Evolutionary conservation across 2,329 filamentous ascomycete species (phyloP), one percentile per base, ranked within the genome.

Genomic region (Arthrobotrys entomopaga): DNA sequence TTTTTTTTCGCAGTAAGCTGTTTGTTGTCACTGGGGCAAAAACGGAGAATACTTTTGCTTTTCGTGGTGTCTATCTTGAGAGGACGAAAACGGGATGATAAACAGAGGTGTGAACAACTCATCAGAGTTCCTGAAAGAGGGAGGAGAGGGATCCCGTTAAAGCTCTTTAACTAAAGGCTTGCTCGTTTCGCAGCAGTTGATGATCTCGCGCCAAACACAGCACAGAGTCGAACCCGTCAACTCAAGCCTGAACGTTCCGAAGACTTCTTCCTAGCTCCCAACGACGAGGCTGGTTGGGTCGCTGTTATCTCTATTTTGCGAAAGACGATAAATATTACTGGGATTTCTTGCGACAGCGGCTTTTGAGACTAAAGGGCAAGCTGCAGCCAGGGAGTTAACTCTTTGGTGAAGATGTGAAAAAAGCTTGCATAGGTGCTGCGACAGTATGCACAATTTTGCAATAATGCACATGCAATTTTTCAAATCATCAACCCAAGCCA

Each of bases 381-480:
- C 69, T 66, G 61, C 61, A 63, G 26, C 56, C 50, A 54, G 56
- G 52, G 58, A 67, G 70, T n/a, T 26, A 22, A 49, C n/a, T 56
- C 56, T 66, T 66, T 29, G 61, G 63, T 74, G 63, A 67, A 26
- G 67, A 64, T 74, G 70, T 74, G 70, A 65, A 72, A 60, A 65
- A 59, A 67, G 63, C 63, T 72, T 67, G 70, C 70, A 74, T 74
- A 49, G 43, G 57, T 74, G 64, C 70, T 64, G 53, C 61, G 54
- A 58, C 49, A 59, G 54, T 48, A 74, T 74, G 70, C 69, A 74
- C 63, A 54, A 64, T 74, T 67, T 66, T 66, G 69, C 63, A 74
- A 74, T 74, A 67, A 63, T 67, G 63, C 70, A 66, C 69, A 52
- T n/a, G 42, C 24, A n/a, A n/a, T n/a, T n/a, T n/a, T n/a, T n/a